Percentiles rank a stretch among this genome's conserved stretches.
Evolutionary conservation across 1,139 yeast species (phyloP).

Genomic region (Pneumocystis murina): DNA sequence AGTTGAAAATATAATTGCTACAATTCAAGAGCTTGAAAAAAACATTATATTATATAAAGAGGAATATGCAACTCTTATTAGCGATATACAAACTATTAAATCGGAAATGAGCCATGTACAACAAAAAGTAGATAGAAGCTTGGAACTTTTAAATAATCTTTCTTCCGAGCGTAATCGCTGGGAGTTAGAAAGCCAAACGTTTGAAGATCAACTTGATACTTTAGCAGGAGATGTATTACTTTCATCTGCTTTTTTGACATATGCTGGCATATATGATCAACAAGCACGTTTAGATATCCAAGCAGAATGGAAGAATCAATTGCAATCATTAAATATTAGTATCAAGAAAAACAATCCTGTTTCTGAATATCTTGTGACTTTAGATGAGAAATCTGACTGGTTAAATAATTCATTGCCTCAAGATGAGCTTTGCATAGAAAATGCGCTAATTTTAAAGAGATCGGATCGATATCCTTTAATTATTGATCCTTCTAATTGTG

Average conservation of each 20-base stretch:
- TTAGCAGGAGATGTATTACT: constrained; percentile 54
- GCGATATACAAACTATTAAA: constrained; percentile 67
- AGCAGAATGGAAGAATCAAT: constrained; percentile 29
- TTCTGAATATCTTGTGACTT: constrained; percentile 29
- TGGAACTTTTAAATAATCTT: constrained; percentile 46
- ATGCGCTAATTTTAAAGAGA: constrained; percentile 39
- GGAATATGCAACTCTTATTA: constrained; percentile 54
- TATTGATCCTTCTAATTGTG: constrained; percentile 55
- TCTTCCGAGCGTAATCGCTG: constrained; percentile 64
- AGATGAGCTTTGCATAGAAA: constrained; percentile 50
- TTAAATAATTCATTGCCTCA: constrained; percentile 36
- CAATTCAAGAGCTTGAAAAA: constrained; percentile 59
- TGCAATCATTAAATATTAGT: constrained; percentile 29
- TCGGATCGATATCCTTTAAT: constrained; percentile 38
- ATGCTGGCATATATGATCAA: constrained; percentile 50
- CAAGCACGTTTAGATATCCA: constrained; percentile 31
- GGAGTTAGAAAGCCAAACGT: constrained; percentile 42
- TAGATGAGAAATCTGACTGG: constrained; percentile 38
- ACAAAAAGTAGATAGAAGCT: constrained; percentile 47
- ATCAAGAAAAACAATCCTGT: constrained; percentile 29
- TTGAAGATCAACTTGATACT: constrained; percentile 32
- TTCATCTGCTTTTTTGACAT: constrained; percentile 46
- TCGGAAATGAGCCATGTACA: constrained; percentile 52
- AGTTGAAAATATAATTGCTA: constrained; percentile 54
- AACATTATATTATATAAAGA: constrained; percentile 56